Conservation (phyloP, 192 early-diverging fungal genomes). For the Coemansia sp. region DNA sequence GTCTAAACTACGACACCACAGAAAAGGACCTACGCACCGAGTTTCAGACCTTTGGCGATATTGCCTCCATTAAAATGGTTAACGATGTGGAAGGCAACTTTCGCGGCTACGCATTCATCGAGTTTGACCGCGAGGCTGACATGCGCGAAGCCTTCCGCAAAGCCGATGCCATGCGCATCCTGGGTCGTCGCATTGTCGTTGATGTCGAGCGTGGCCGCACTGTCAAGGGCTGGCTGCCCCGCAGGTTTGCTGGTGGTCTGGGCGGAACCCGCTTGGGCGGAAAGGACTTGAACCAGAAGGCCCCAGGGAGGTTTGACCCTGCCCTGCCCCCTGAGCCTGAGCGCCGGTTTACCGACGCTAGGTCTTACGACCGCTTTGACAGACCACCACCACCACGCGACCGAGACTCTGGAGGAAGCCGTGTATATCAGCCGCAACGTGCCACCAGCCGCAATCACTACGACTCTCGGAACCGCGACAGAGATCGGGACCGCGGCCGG, state of each 20-base stretch:
- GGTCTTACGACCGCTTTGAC: constrained; percentile 2
- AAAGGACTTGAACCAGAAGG: constrained; percentile 36
- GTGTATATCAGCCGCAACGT: constrained; percentile 8
- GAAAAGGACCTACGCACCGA: constrained; percentile 66
- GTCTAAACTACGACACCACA: constrained; percentile 58
- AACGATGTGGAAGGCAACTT: constrained; percentile 67
- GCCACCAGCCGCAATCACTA: constrained; percentile 2
- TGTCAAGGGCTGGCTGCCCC: constrained; percentile 91
- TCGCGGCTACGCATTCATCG: constrained; percentile 93
- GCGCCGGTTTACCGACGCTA: constrained; percentile 10
- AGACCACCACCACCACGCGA: constrained; percentile 3
- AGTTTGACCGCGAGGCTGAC: constrained; percentile 85
- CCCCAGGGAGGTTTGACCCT: constrained; percentile 42
- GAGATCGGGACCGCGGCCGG: constrained; percentile 4
- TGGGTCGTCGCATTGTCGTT: constrained; percentile 80
- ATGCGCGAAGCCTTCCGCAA: constrained; percentile 65
- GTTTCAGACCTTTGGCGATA: constrained; percentile 76
- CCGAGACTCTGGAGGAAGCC: constrained; percentile 19
- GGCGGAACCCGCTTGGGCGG: constrained; percentile 43
- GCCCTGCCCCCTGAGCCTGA: not conserved
- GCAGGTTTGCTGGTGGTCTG: constrained; percentile 46
- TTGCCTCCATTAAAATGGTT: constrained; percentile 67
- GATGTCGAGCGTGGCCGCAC: constrained; percentile 97
- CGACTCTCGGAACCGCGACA: constrained; percentile 15
- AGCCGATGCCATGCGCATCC: constrained; percentile 83